These are phyloP conservation scores for Phytophthora sp. DNA, from an alignment of 352 stramenopile genomes.

Conservation along the genomic window DNA sequence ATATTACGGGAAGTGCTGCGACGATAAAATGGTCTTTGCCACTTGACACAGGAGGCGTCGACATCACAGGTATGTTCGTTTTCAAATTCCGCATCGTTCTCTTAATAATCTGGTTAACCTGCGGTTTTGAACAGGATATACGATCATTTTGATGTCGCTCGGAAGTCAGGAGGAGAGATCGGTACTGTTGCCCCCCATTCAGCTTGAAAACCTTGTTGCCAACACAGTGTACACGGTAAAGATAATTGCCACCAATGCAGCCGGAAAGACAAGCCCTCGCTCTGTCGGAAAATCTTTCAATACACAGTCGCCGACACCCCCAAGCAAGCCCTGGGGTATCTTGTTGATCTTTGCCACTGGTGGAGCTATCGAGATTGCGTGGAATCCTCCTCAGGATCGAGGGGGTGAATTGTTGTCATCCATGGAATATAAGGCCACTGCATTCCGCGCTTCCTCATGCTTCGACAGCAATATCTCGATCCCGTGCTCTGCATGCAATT, in stretches of 20 bases:
- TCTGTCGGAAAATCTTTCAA: slow-evolving; percentile 46
- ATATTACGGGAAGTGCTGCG: slow-evolving; percentile 48
- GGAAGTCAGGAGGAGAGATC: slow-evolving; percentile 23
- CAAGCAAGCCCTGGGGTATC: slow-evolving; percentile 47
- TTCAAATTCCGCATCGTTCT: background rate
- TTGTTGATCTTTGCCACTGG: slow-evolving; percentile 38
- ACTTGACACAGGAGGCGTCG: slow-evolving; percentile 47
- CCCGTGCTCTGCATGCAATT: slow-evolving; percentile 43
- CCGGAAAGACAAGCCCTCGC: slow-evolving; percentile 33
- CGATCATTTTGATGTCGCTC: slow-evolving; percentile 22
- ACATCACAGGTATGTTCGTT: slow-evolving; percentile 46
- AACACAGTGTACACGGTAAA: slow-evolving; percentile 60
- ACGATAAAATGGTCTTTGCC: slow-evolving; percentile 46
- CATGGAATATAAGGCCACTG: slow-evolving; percentile 56
- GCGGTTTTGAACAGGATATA: slow-evolving; percentile 30
- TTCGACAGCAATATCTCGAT: slow-evolving; percentile 17
- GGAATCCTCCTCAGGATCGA: slow-evolving; percentile 47
- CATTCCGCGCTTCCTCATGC: slow-evolving; percentile 43
- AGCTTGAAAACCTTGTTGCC: slow-evolving; percentile 40
- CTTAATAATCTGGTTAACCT: no score
- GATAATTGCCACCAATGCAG: slow-evolving; percentile 46
- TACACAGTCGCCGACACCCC: slow-evolving; percentile 31
- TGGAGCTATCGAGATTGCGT: slow-evolving; percentile 58
- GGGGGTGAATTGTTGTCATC: slow-evolving; percentile 39
- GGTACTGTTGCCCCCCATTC: slow-evolving; percentile 17